Evolutionary conservation across 2,329 filamentous ascomycete genomes (phyloP), one percentile per base, ranked within the genome.

Genomic region (Myriosclerotinia curreyana): DNA sequence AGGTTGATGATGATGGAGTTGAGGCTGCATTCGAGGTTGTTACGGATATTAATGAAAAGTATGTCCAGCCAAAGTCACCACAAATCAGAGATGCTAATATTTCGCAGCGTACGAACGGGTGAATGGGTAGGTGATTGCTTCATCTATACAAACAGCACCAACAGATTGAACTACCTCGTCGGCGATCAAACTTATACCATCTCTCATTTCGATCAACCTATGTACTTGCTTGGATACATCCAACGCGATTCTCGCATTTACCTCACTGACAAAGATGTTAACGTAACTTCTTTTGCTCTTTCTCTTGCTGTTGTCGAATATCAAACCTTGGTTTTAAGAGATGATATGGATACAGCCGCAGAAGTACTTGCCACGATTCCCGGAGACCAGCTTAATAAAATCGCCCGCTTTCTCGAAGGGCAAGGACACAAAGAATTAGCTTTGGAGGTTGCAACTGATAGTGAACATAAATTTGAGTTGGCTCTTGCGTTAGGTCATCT

Each of bases 61-160:
- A 77, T 74, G 81, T 71, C 20, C 36, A 34, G 48, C 20, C n/a
- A 54, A 22, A 11, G 17, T 6, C 9, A 1, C 31, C 12, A 1
- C 5, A n/a, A 9, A 42, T 31, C 34, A 58, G 14, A 5, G 38
- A 40, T 61, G 51, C 73, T 76, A 72, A 71, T 64, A 65, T 42
- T 53, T 42, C 25, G 62, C 67, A 91, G 88, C 68, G 92, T 98
- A 60, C 90, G 91, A 69, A 97, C 94, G 25, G 95, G 94, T 71
- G 91, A 96, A 79, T 99, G 95, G 95, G 91, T 99, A 64, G 95
- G 95, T 67, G 95, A 99, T 79, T 96, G 94, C 80, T 96, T 99
- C 82, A 93, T 98, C 76, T 99, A 98, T 83, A 97, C 95, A 63
- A 98, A 96, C 82, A 90, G 85, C 76, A 96, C 93, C 12, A 97